phyloP scores from a whole-genome alignment of 1,284 basidiomycete genomes.

The Caloboletus firmus region DNA sequence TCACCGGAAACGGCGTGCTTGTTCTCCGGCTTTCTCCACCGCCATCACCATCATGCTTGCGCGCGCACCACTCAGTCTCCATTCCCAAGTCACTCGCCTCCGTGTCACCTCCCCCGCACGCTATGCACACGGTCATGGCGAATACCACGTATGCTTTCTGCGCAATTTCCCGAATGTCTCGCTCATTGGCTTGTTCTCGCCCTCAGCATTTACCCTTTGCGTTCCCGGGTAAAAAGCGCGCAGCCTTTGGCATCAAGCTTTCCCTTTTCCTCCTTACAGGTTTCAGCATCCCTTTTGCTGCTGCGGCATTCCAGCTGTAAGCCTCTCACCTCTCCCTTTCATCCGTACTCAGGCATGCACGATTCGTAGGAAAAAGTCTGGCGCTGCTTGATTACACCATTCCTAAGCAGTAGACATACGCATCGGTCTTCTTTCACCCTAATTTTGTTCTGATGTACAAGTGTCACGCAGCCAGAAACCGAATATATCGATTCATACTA shows the following conservation, averaged over 20 bases:
- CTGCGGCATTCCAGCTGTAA: conserved; percentile 64
- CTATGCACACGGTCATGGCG: conserved; percentile 47
- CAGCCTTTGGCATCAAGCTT: conserved; percentile 59
- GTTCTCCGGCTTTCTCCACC: conserved; percentile 18
- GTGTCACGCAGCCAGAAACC: conserved; percentile 3
- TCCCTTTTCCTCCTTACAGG: conserved; percentile 53
- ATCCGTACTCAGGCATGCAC: conserved; percentile 8
- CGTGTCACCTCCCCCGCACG: conserved; percentile 33
- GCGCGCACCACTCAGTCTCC: conserved; percentile 41
- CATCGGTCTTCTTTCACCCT: background rate
- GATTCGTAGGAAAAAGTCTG: conserved; percentile 39
- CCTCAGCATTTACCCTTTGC: conserved; percentile 70
- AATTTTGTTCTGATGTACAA: conserved; percentile 7
- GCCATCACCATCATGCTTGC: conserved; percentile 35
- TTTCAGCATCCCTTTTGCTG: conserved; percentile 67
- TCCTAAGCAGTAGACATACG: conserved; percentile 10
- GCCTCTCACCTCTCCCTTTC: conserved; percentile 30
- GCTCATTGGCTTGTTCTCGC: conserved; percentile 2
- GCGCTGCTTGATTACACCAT: conserved; percentile 17
- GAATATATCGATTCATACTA: conserved; percentile 10
- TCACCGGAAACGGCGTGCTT: background rate
- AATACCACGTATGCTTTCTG: conserved; percentile 56
- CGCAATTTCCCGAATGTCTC: background rate
- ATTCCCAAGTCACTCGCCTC: conserved; percentile 41
- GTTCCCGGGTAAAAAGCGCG: conserved; percentile 53